Conservation (phyloP, 2,329 filamentous ascomycete species). For the Fulvia fulva region DNA sequence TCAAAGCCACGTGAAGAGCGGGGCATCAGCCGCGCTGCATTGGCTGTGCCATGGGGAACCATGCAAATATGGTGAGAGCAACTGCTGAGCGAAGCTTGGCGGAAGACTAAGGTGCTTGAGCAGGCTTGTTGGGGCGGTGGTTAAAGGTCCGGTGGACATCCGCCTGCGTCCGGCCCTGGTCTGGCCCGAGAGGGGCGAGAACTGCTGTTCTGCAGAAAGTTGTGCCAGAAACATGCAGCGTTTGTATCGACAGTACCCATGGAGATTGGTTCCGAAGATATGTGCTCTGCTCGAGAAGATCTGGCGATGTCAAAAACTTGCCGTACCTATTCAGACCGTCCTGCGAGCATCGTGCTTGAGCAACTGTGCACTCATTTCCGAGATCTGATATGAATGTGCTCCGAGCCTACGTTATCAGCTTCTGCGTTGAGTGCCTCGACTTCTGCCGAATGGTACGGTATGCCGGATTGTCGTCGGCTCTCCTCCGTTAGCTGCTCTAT, state of each 20-base stretch:
- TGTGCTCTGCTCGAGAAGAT: too few relatives aligned
- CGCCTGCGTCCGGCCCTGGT: not conserved
- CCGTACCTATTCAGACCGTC: too few relatives aligned
- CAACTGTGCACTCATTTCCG: not conserved
- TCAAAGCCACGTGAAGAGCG: too few relatives aligned
- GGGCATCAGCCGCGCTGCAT: too few relatives aligned
- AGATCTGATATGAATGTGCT: constrained; percentile 7
- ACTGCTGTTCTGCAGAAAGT: not conserved
- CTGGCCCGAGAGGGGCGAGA: not conserved
- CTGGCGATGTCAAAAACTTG: too few relatives aligned
- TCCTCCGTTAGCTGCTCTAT: constrained; percentile 51
- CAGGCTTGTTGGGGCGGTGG: not conserved
- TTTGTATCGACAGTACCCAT: not conserved
- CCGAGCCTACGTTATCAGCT: constrained; percentile 42
- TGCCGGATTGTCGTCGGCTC: constrained; percentile 41
- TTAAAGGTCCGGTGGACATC: not conserved
- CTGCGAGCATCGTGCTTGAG: too few relatives aligned
- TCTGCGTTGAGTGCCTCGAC: constrained; percentile 49
- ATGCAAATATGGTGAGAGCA: not conserved
- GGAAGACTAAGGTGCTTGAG: not conserved
- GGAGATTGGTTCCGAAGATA: too few relatives aligned
- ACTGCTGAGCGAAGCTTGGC: constrained; percentile 1
- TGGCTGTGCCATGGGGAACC: too few relatives aligned
- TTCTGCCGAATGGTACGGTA: constrained; percentile 49
- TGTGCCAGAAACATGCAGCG: not conserved